Base-by-base conservation (phyloP, 2,329 filamentous ascomycete species). In the Escovopsis sp. region DNA sequence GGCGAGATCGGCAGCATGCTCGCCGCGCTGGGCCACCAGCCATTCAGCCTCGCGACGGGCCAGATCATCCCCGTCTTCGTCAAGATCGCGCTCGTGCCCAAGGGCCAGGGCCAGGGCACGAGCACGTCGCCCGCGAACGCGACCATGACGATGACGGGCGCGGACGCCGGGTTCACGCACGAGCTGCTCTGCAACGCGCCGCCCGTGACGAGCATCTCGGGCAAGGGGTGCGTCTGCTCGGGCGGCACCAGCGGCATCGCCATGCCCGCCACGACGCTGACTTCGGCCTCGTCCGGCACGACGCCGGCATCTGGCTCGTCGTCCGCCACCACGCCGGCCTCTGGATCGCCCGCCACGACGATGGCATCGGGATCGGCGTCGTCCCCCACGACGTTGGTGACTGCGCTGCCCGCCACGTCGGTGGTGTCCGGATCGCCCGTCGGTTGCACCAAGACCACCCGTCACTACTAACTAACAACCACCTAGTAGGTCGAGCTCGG, bases 11-110 rank as follows among this genome's bases (percentile, higher is more conserved):
- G 52, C 10, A 65, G 60, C 41, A 57, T 76, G 20, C 63, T 79
- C 3, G 51, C 62, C 40, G 75, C 75, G 0, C 58, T 83, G 4
- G 69, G 70, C 39, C 80, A 84, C 51, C 68, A 70, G n/a, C 48
- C 59, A 3, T 84, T 84, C 53, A 56, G 62, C 2, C 62, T 84
- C 11, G 65, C 64, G n/a, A 85, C 81, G 0, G 80, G 81, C 8
- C 71, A 76, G 43, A 71, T 80, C 7, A 79, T 84, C 25, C 79
- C 80, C 0, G 76, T 81, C 2, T 65, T 84, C 1, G 71, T 84
- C 30, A 75, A 72, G 57, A 76, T 72, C 1, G 66, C 72, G 49
- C 69, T 63, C 35, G 43, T 63, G 1, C 27, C 27, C 27, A 30
- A 30, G 27, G 27, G 27, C 27, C 8, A 30, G 8, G 27, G 11